phyloP scores from a whole-genome alignment of 1,284 basidiomycete genomes.

The Boletus sp. region DNA sequence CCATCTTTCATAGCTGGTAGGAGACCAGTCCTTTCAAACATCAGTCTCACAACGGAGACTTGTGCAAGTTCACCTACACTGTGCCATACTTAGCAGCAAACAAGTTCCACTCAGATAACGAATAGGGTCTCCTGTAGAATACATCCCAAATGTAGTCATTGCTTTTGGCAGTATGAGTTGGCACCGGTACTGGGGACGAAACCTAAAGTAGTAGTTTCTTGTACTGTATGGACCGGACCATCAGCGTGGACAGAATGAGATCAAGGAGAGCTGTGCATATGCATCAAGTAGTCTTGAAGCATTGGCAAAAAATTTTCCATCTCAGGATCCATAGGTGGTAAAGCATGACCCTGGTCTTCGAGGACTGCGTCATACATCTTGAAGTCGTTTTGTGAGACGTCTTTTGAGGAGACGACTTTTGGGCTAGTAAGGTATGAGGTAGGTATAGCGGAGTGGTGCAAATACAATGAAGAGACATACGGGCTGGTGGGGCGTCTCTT shows the following conservation, averaged over 20 bases:
- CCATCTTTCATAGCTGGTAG: too few species aligned
- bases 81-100: too few species aligned
- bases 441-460: neutral
- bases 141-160: too few species aligned
- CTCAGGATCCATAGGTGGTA: constrained; percentile 53
- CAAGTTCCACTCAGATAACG: too few species aligned
- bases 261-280: constrained; percentile 42
- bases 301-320: constrained; percentile 76
- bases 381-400: constrained; percentile 50
- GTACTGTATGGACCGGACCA: constrained; percentile 20
- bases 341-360: constrained; percentile 40
- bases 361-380: constrained; percentile 74
- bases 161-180: too few species aligned
- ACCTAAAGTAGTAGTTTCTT: constrained; percentile 23
- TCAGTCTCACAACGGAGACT: too few species aligned
- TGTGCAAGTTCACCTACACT: too few species aligned
- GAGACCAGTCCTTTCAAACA: too few species aligned
- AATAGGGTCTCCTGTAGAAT: too few species aligned
- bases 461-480: constrained; percentile 24
- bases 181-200: neutral
- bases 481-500: constrained; percentile 36
- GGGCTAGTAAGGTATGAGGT: constrained; percentile 46
- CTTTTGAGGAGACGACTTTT: constrained; percentile 57
- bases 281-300: constrained; percentile 68
- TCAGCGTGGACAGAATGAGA: constrained; percentile 10